phyloP scores from a whole-genome alignment of 75 land plant species.

The Larix kaempferi region DNA sequence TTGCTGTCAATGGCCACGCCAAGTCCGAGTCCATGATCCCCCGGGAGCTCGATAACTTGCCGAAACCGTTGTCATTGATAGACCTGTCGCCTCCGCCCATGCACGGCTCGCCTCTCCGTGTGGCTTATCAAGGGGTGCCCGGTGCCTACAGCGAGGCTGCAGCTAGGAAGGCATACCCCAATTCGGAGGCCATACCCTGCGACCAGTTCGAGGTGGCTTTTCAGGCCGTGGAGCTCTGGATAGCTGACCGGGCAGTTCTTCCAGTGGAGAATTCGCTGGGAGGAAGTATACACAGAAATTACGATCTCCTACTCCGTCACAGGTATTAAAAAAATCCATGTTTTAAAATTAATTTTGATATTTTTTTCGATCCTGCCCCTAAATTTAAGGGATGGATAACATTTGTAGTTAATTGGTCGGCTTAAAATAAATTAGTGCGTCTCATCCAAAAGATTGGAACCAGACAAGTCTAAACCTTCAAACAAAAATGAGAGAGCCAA shows the following conservation, averaged over 20 bases:
- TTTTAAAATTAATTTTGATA: too few species aligned
- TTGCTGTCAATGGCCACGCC: slow-evolving; percentile 14
- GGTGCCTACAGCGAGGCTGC: slow-evolving; percentile 84
- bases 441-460: too few species aligned
- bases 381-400: too few species aligned
- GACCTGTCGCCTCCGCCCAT: slow-evolving; percentile 58
- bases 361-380: too few species aligned
- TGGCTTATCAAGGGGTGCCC: slow-evolving; percentile 77
- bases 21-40: slow-evolving; percentile 3
- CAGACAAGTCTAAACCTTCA: too few species aligned
- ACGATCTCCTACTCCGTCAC: slow-evolving; percentile 80
- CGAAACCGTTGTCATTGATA: slow-evolving; percentile 16
- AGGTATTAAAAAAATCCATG: not conserved
- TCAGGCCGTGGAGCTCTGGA: slow-evolving; percentile 78
- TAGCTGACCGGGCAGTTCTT: slow-evolving; percentile 68
- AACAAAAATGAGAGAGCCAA: too few species aligned
- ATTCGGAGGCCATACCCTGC: slow-evolving; percentile 70
- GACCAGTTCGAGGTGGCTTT: slow-evolving; percentile 79
- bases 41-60: slow-evolving; percentile 3
- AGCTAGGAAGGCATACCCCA: slow-evolving; percentile 68
- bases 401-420: too few species aligned
- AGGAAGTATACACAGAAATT: slow-evolving; percentile 71
- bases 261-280: slow-evolving; percentile 80
- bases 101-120: slow-evolving; percentile 69
- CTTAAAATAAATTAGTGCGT: too few species aligned